phyloP scores from a whole-genome alignment of 257 asterid species.

The Solanum arcanum region DNA sequence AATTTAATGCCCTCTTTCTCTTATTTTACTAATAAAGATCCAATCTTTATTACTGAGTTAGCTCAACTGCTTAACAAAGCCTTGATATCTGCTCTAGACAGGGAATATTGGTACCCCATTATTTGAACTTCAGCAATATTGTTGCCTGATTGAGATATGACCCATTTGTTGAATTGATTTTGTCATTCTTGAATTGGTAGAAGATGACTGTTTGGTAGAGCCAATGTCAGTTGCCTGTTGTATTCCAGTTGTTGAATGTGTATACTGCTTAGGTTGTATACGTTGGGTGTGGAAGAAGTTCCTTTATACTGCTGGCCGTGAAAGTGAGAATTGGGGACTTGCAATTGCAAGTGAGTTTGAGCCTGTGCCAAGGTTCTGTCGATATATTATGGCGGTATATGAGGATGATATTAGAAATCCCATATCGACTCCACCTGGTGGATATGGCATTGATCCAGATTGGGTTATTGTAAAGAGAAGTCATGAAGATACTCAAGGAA shows the following conservation, averaged over 20 bases:
- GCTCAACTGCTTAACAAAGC: background rate
- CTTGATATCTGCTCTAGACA: background rate
- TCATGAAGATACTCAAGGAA: slow-evolving; percentile 44
- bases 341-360: slow-evolving; percentile 80
- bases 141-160: background rate
- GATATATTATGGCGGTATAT: slow-evolving; percentile 59
- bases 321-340: slow-evolving; percentile 90
- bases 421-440: slow-evolving; percentile 73
- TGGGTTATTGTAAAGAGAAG: slow-evolving; percentile 53
- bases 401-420: slow-evolving; percentile 78
- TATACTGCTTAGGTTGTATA: slow-evolving; percentile 79
- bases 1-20: background rate
- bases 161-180: background rate
- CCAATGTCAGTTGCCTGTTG: slow-evolving; percentile 92
- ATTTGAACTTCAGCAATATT: background rate
- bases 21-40: background rate
- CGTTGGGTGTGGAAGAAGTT: slow-evolving; percentile 99
- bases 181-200: slow-evolving; percentile 5
- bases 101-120: background rate
- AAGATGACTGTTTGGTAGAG: slow-evolving; percentile 25
- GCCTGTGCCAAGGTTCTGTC: slow-evolving; percentile 70
- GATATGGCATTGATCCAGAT: slow-evolving; percentile 72
- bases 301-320: slow-evolving; percentile 80
- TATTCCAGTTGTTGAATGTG: slow-evolving; percentile 84
- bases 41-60: background rate